Percentiles rank a stretch among this genome's conserved stretches.
phyloP scores from a whole-genome alignment of 257 asterid genomes.

The Primulina eburnea region DNA sequence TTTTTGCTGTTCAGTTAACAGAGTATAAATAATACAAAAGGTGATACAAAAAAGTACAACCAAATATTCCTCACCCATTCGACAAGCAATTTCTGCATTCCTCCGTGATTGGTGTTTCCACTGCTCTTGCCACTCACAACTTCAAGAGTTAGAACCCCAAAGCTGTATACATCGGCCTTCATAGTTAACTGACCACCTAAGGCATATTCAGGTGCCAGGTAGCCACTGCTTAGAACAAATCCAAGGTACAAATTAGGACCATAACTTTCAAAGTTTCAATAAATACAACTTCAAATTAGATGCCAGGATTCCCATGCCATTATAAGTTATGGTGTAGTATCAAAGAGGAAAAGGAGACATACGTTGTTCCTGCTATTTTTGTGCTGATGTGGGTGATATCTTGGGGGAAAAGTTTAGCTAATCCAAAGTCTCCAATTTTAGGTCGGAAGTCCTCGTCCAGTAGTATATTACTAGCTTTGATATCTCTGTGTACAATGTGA shows the following conservation, averaged over 20 bases:
- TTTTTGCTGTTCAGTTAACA: not conserved
- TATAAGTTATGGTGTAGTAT: constrained; percentile 14
- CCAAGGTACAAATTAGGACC: constrained; percentile 21
- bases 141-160: constrained; percentile 81
- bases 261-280: not conserved
- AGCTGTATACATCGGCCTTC: constrained; percentile 92
- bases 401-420: constrained; percentile 93
- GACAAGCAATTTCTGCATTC: constrained; percentile 54
- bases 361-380: constrained; percentile 89
- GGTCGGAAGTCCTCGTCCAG: constrained; percentile 66
- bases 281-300: constrained; percentile 7
- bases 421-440: constrained; percentile 93
- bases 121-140: constrained; percentile 73
- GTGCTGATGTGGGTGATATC: constrained; percentile 92
- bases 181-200: constrained; percentile 83
- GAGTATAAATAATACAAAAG: not conserved
- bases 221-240: constrained; percentile 65
- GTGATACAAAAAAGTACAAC: constrained; percentile 21
- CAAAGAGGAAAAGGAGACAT: constrained; percentile 34
- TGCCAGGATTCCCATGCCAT: constrained; percentile 3
- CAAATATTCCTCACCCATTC: constrained; percentile 66
- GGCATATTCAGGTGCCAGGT: constrained; percentile 95
- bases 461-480: constrained; percentile 89
- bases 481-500: constrained; percentile 82
- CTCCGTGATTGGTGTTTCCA: constrained; percentile 50